phyloP scores from a whole-genome alignment of 2,329 filamentous ascomycete genomes.

The Fusarium cyanostomum region DNA sequence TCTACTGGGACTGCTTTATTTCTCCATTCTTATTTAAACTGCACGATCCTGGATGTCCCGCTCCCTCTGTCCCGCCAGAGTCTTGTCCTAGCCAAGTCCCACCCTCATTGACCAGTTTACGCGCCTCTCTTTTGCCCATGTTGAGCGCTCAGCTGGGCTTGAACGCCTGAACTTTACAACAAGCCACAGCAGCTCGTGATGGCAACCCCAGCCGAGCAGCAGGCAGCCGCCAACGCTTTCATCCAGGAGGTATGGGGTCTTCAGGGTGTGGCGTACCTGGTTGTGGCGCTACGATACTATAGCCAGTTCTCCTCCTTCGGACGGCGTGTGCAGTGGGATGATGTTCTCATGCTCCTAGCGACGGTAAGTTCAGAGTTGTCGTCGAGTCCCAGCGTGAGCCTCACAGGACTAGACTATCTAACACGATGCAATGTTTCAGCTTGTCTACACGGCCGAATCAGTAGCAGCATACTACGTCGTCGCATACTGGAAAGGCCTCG shows the following conservation, averaged over 20 bases:
- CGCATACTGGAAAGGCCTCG: slow-evolving; percentile 6
- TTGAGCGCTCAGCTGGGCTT: background rate
- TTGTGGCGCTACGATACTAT: slow-evolving; percentile 9
- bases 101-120: background rate
- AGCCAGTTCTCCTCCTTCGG: slow-evolving; percentile 10
- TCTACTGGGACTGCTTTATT: background rate
- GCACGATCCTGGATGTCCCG: background rate
- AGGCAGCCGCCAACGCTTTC: slow-evolving; percentile 6
- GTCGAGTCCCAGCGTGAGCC: background rate
- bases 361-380: background rate
- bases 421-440: background rate
- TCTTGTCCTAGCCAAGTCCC: background rate
- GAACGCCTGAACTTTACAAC: background rate
- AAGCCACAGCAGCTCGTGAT: background rate
- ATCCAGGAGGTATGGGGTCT: slow-evolving; percentile 14
- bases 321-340: slow-evolving; percentile 6
- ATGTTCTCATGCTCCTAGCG: slow-evolving; percentile 6
- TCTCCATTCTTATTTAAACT: background rate
- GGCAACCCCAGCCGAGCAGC: slow-evolving; percentile 9
- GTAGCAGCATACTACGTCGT: slow-evolving; percentile 12
- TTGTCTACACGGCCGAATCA: slow-evolving; percentile 10
- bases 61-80: background rate
- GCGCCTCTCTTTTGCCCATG: background rate
- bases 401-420: background rate
- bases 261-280: slow-evolving; percentile 5